A percentile compares a stretch with the other conserved stretches of the same genome.
Conservation (phyloP, 75 land plant species). For the Selaginella tamariscina region DNA sequence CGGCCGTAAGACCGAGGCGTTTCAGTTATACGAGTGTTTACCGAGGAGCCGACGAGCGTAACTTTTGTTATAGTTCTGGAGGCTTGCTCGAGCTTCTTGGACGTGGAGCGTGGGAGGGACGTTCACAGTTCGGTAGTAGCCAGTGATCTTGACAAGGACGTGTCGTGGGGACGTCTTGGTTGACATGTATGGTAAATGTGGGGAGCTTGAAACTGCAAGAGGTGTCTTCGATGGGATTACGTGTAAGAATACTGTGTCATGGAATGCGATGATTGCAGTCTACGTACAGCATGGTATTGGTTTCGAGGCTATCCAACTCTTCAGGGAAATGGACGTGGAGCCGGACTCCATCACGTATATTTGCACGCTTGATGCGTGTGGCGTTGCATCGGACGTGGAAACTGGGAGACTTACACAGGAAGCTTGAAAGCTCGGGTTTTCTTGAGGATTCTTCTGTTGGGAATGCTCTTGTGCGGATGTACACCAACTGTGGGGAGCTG, state of each 20-base stretch:
- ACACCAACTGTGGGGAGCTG: not conserved
- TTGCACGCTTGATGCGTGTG: not conserved
- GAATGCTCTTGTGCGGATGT: not conserved
- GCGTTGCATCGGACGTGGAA: not conserved
- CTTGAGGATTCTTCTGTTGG: not conserved
- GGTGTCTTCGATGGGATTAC: not conserved
- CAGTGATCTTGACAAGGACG: not conserved
- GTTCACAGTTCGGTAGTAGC: not conserved
- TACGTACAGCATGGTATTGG: not conserved
- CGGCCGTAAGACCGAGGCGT: not conserved
- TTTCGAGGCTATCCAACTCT: not conserved
- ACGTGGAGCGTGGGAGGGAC: not conserved
- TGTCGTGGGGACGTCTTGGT: not conserved
- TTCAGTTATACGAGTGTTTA: not conserved
- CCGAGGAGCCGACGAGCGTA: not conserved
- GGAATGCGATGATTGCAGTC: conserved; percentile 7
- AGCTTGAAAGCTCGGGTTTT: too few species aligned
- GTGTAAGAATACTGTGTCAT: not conserved
- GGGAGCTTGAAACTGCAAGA: not conserved
- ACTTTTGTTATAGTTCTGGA: not conserved
- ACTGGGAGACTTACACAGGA: too few species aligned
- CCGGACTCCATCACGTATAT: not conserved
- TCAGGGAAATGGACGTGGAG: not conserved
- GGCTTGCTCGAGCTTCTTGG: not conserved
- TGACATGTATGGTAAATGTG: not conserved